Base-by-base conservation (phyloP, 768 basidiomycete species). In the Calocera viscosa region DNA sequence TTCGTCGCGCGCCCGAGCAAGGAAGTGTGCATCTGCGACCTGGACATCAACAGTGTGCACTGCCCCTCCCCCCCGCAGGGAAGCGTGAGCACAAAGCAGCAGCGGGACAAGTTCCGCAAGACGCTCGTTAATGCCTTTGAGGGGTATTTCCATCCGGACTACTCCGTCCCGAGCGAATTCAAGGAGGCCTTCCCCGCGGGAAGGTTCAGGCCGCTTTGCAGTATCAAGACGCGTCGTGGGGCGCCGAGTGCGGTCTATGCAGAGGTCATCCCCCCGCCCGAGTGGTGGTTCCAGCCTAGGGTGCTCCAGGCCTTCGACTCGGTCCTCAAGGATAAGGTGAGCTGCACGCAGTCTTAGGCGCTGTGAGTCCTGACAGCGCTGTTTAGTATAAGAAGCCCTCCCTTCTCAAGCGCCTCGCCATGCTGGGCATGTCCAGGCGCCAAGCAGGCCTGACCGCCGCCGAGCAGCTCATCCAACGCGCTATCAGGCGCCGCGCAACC, bases 171-270 rank as follows among this genome's bases (percentile, higher is more conserved):
- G 11, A 87, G 91, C 70, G 94, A 95, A 76, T 91, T 94, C 79
- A 94, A 94, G 74, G 90, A 95, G 73, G 90, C 93, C 1, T 96
- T 94, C 78, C 94, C 94, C 7, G 91, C 90, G 1, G 92, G 93
- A 35, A 82, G 90, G 39, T 94, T 96, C 81, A 81, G 93, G 17
- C 91, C 91, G 11, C 84, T 94, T 39, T 94, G 91, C 80, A 90
- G 90, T 75, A 91, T 94, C 67, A 88, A 90, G 72, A 87, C 90
- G 5, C 91, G 91, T 77, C 79, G 89, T 63, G 87, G 89, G 24
- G 86, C 85, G 2, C 85, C 91, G 38, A 86, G 86, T 33, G 81
- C 90, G 47, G 86, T 89, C 35, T 89, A 93, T 16, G 91, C 91
- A 1, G 94, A 95, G 72, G 87, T 89, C 70, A 89, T 95, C 73